Conservation (phyloP, 441 rosid genomes). For the Bocquillonia castaneifolia region DNA sequence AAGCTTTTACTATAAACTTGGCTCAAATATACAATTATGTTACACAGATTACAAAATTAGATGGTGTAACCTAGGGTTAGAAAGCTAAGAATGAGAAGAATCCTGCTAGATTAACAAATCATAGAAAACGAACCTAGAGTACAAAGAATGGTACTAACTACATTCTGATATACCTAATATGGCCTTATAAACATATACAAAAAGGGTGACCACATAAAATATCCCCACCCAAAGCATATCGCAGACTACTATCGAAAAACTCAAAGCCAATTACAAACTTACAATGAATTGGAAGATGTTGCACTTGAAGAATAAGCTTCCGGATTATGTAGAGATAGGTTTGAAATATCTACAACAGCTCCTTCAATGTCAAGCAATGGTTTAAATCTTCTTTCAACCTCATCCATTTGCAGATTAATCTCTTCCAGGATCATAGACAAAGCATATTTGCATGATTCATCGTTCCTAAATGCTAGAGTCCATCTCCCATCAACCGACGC, state of each 20-base stretch:
- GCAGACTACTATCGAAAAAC: conserved; percentile 17
- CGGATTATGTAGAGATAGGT: conserved; percentile 17
- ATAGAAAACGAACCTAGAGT: conserved; percentile 22
- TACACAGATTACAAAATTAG: conserved; percentile 30
- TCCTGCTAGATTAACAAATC: conserved; percentile 26
- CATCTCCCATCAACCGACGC: conserved; percentile 88
- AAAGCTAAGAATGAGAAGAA: conserved; percentile 18
- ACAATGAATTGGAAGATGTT: conserved; percentile 21
- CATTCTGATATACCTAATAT: conserved; percentile 34
- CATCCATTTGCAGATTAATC: conserved; percentile 53
- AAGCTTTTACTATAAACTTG: conserved; percentile 26
- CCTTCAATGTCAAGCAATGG: conserved; percentile 57
- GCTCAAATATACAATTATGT: conserved; percentile 41
- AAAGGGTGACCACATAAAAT: conserved; percentile 30
- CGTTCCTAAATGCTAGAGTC: conserved; percentile 85
- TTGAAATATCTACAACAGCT: conserved; percentile 35
- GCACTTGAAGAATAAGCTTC: conserved; percentile 21
- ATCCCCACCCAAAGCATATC: conserved; percentile 33
- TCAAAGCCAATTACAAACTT: conserved; percentile 27
- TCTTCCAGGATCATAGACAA: conserved; percentile 62
- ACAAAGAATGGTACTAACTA: conserved; percentile 47
- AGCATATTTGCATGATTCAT: conserved; percentile 70
- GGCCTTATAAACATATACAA: conserved; percentile 26
- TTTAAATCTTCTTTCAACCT: conserved; percentile 67
- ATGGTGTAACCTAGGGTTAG: conserved; percentile 18